phyloP scores from a whole-genome alignment of 352 stramenopile genomes.

The Pythium vanterpoolii region DNA sequence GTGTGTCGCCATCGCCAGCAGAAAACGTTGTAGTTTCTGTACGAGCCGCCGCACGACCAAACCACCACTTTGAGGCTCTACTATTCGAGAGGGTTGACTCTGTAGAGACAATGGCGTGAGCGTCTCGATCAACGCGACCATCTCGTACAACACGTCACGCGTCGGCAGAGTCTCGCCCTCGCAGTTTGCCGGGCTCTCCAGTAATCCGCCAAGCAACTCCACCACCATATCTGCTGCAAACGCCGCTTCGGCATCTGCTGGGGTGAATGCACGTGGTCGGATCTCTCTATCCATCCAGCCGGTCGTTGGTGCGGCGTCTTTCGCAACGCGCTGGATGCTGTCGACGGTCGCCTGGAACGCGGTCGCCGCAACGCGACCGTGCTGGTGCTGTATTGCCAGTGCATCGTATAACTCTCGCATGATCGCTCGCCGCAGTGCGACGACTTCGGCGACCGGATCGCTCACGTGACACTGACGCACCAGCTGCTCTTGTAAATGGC shows the following conservation, averaged over 20 bases:
- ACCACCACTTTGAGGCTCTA: not conserved
- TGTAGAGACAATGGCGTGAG: conserved; percentile 41
- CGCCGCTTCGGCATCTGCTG: not conserved
- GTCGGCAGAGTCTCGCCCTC: not conserved
- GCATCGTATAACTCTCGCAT: conserved; percentile 58
- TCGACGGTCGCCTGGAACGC: conserved; percentile 2
- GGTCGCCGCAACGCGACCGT: not conserved
- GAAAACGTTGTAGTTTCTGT: conserved; percentile 14
- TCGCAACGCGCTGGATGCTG: not conserved
- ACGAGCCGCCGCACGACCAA: not conserved
- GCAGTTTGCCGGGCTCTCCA: conserved; percentile 15
- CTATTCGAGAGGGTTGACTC: not conserved
- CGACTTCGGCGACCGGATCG: conserved; percentile 54
- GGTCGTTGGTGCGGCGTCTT: not conserved
- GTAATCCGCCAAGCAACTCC: conserved; percentile 16
- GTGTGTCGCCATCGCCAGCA: conserved; percentile 6
- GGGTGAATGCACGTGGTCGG: not conserved
- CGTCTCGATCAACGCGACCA: conserved; percentile 25
- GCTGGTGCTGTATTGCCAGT: conserved; percentile 22
- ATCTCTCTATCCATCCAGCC: not conserved
- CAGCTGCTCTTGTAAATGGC: conserved; percentile 48
- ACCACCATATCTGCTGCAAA: conserved; percentile 2
- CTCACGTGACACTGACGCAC: conserved; percentile 35
- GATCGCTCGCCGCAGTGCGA: conserved; percentile 51
- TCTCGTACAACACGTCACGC: conserved; percentile 12